Conservation (phyloP, 2,329 filamentous ascomycete genomes). For the Hymenoscyphus albidus region DNA sequence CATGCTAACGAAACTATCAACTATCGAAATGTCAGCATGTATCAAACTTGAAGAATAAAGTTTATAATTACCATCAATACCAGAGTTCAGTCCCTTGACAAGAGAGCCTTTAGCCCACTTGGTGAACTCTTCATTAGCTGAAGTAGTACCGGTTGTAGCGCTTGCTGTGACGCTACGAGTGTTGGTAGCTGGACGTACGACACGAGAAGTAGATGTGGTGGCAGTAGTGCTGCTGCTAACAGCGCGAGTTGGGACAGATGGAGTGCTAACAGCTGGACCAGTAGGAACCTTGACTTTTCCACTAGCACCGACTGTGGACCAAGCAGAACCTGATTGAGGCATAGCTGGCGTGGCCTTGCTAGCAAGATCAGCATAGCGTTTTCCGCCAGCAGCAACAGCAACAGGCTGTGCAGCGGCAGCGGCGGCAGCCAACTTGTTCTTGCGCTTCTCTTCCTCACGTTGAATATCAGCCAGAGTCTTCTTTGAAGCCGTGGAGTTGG, state of each 20-base stretch:
- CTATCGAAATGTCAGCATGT: constrained; percentile 36
- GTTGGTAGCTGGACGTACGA: constrained; percentile 51
- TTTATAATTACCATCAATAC: constrained; percentile 55
- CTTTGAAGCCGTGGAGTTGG: constrained; percentile 49
- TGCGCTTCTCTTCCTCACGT: constrained; percentile 88
- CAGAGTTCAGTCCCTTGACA: constrained; percentile 65
- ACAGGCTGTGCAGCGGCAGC: constrained; percentile 40
- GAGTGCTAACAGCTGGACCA: constrained; percentile 47
- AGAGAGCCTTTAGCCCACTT: constrained; percentile 87
- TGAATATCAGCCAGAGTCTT: constrained; percentile 96
- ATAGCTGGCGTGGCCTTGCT: constrained; percentile 59
- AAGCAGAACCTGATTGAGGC: constrained; percentile 57
- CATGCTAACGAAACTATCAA: constrained; percentile 71
- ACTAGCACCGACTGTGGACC: constrained; percentile 92
- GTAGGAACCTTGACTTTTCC: constrained; percentile 82
- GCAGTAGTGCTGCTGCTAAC: constrained; percentile 33
- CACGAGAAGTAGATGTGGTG: constrained; percentile 29
- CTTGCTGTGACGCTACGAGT: constrained; percentile 46
- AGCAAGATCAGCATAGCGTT: constrained; percentile 92
- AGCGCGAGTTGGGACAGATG: constrained; percentile 42
- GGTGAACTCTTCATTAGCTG: constrained; percentile 83
- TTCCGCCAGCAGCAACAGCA: constrained; percentile 52
- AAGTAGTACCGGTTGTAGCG: constrained; percentile 31
- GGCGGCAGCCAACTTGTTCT: constrained; percentile 58
- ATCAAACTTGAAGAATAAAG: constrained; percentile 27